phyloP scores from a whole-genome alignment of 768 basidiomycete species.

The Boletus pseudo-olivaceus region DNA sequence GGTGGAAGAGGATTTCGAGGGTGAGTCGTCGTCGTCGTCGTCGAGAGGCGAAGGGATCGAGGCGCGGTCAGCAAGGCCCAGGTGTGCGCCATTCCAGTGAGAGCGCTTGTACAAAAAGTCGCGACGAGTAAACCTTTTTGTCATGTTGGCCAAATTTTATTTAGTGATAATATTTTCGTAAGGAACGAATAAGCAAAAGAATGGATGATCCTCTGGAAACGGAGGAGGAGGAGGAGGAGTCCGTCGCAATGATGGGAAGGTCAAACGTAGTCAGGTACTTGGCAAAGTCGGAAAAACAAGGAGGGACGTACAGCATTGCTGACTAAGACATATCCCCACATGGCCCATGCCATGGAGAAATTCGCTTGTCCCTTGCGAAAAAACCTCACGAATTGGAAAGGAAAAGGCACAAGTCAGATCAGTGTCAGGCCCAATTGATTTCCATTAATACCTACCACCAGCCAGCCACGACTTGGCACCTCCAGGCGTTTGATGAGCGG shows the following conservation, averaged over 20 bases:
- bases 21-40: not conserved
- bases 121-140: conserved; percentile 14
- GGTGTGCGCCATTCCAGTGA: conserved; percentile 5
- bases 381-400: not conserved
- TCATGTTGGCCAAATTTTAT: not conserved
- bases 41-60: not conserved
- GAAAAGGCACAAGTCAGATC: not conserved
- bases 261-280: not conserved
- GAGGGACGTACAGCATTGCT: not conserved
- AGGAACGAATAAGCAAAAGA: conserved; percentile 25
- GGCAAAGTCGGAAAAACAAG: not conserved
- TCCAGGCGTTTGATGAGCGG: not conserved
- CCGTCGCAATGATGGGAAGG: not conserved
- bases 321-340: too few relatives aligned
- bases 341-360: too few relatives aligned
- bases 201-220: conserved; percentile 4
- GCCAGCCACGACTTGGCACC: not conserved
- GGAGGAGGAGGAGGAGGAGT: not conserved
- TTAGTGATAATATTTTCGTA: conserved; percentile 10
- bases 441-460: not conserved
- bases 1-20: not conserved
- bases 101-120: conserved; percentile 17
- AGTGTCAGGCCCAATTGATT: too few relatives aligned
- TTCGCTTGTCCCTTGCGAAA: not conserved
- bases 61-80: conserved; percentile 4